Conservation (phyloP, 1,139 yeast genomes). For the Arxiozyma slooffiae region DNA sequence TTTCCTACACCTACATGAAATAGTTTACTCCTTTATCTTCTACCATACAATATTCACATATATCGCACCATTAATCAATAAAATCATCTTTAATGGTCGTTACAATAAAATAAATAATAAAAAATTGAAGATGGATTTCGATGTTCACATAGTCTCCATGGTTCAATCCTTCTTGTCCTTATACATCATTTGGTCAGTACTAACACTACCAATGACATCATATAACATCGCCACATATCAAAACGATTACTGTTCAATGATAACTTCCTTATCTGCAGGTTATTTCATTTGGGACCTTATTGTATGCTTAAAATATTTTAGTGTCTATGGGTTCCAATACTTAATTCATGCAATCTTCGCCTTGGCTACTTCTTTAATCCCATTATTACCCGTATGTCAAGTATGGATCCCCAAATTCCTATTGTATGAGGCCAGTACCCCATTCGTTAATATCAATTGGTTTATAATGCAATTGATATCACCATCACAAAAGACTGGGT, state of each 20-base stretch:
- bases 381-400: constrained; percentile 62
- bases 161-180: constrained; percentile 61
- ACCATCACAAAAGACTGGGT: constrained; percentile 20
- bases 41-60: constrained; percentile 37
- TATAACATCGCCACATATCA: constrained; percentile 34
- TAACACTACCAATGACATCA: constrained; percentile 16
- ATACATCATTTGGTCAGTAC: constrained; percentile 27
- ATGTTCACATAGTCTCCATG: constrained; percentile 83
- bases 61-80: constrained; percentile 39
- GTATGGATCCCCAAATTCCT: constrained; percentile 80
- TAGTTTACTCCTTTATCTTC: constrained; percentile 37
- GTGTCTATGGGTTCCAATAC: constrained; percentile 73
- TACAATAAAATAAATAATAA: constrained; percentile 39
- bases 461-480: constrained; percentile 64
- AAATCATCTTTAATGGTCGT: constrained; percentile 36
- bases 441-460: constrained; percentile 92
- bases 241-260: constrained; percentile 69
- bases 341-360: constrained; percentile 61
- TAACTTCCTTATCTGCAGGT: constrained; percentile 63
- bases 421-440: constrained; percentile 83
- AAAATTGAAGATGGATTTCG: constrained; percentile 55
- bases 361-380: constrained; percentile 46
- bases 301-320: constrained; percentile 52
- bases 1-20: constrained; percentile 42
- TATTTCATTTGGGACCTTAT: constrained; percentile 84